phyloP scores from a whole-genome alignment of 441 rosid species.

The Gossypium aridum region DNA sequence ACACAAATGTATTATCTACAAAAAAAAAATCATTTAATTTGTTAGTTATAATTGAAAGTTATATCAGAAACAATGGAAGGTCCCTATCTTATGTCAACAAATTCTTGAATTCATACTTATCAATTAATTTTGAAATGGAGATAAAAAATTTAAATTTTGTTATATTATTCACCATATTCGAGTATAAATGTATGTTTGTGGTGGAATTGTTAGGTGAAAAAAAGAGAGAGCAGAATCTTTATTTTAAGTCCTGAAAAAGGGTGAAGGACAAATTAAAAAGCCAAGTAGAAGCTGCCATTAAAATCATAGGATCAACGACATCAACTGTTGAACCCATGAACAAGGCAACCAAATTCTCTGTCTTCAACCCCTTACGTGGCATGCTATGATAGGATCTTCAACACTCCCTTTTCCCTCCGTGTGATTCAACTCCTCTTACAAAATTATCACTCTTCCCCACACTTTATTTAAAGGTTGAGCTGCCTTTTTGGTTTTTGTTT shows the following conservation, averaged over 20 bases:
- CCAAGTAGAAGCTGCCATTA: not conserved
- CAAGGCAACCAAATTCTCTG: not conserved
- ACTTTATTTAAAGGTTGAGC: conserved; percentile 2
- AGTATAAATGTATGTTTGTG: too few relatives aligned
- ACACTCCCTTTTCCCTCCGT: not conserved
- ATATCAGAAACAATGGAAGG: too few relatives aligned
- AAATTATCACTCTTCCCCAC: not conserved
- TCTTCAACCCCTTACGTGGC: not conserved
- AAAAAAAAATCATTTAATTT: too few relatives aligned
- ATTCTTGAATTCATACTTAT: too few relatives aligned
- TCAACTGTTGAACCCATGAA: not conserved
- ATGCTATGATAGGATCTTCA: not conserved
- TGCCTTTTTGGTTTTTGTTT: not conserved
- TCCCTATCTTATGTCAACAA: too few relatives aligned
- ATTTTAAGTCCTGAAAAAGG: not conserved
- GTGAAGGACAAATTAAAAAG: not conserved
- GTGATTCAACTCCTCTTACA: not conserved
- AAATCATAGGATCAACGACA: not conserved
- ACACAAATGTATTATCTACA: too few relatives aligned
- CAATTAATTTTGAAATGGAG: too few relatives aligned
- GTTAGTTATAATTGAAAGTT: too few relatives aligned
- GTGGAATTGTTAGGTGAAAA: not conserved
- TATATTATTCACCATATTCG: too few relatives aligned
- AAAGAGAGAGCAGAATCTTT: not conserved
- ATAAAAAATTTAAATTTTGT: too few relatives aligned